Base-by-base conservation (phyloP, 2,329 filamentous ascomycete genomes). In the Tolypocladium album region DNA sequence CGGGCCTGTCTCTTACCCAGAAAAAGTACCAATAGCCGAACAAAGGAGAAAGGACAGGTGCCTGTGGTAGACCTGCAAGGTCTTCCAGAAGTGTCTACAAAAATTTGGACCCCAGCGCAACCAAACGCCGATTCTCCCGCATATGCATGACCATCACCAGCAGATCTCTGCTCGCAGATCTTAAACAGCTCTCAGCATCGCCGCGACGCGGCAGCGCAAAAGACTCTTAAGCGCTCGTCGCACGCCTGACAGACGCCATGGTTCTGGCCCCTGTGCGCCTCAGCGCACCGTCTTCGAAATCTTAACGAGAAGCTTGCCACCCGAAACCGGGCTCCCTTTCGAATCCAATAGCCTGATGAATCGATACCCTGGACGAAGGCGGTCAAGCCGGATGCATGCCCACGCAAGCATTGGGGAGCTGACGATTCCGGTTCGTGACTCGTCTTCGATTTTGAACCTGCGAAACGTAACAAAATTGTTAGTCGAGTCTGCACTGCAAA, bases 361-460 rank as follows among this genome's bases (percentile, higher is more conserved):
- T 53, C 83, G 79, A 69, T 83, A 84, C 22, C 83, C 83, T 55
- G 71, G 71, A 55, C 75, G 78, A 2, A 86, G 76, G 45, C 82
- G 80, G 70, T 85, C 82, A 15, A 86, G 78, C 4, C 83, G 81
- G 67, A 85, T 79, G 66, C 82, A 85, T 34, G 82, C 80, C 82
- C 82, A 85, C 12, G 78, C 79, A 34, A 80, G 73, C 42, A 78
- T 70, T 15, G 72, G 67, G 43, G 69, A 71, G 63, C 69, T 69
- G 56, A 75, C 73, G 55, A 75, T 71, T 27, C 74, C 70, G 58
- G 72, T 68, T 45, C 72, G 69, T 42, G 74, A 73, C 55, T 78
- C 77, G 65, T 84, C 79, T 62, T 83, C 79, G 59, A 85, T 72
- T 61, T 79, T 82, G 71, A 85, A 78, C 61, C 82, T 85, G 63